These are phyloP conservation scores for Phaffia tasmanica DNA, from an alignment of 768 basidiomycete species.

Conservation along the genomic window DNA sequence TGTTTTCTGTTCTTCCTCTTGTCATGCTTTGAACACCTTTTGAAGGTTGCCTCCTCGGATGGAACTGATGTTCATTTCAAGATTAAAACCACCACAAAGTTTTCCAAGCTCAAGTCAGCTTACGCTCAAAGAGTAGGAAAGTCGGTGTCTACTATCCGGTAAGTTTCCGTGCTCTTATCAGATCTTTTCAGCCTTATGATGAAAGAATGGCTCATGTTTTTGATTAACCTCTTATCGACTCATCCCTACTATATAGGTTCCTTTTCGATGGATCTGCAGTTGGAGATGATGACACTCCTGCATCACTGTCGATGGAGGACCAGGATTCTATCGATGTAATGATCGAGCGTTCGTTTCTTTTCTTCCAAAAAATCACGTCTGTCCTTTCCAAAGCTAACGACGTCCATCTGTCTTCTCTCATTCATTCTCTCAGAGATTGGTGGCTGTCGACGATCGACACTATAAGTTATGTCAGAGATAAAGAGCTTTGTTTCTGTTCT, in stretches of 20 bases:
- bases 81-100: conserved; percentile 24
- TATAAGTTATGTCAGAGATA: too few species aligned
- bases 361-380: neutral
- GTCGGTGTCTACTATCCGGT: conserved; percentile 20
- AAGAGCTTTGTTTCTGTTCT: too few species aligned
- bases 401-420: too few species aligned
- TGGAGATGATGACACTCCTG: conserved; percentile 16
- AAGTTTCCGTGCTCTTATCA: neutral
- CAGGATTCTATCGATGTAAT: conserved; percentile 19
- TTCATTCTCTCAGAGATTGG: too few species aligned
- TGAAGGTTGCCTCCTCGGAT: conserved; percentile 13
- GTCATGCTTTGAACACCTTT: neutral
- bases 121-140: conserved; percentile 22
- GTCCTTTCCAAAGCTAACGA: neutral
- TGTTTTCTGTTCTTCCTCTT: neutral
- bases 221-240: neutral
- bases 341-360: conserved; percentile 9
- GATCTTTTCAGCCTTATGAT: neutral
- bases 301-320: conserved; percentile 11
- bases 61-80: conserved; percentile 23
- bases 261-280: conserved; percentile 12
- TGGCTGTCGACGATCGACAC: too few species aligned
- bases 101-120: conserved; percentile 18
- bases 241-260: neutral
- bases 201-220: neutral